These are phyloP conservation scores for Tremella yokohamensis DNA, from an alignment of 768 basidiomycete genomes.

Conservation along the genomic window DNA sequence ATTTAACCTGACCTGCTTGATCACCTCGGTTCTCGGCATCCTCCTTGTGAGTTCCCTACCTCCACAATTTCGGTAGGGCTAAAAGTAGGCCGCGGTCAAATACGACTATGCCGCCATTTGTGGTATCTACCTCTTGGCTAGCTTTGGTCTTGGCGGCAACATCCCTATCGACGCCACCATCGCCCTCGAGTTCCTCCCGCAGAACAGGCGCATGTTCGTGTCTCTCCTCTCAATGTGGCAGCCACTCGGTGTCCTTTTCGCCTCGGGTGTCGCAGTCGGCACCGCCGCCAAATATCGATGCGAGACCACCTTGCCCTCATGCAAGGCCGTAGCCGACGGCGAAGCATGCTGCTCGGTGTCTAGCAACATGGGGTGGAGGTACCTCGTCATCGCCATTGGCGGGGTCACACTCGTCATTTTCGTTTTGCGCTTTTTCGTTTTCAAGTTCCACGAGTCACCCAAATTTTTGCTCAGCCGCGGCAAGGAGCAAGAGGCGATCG, in stretches of 20 bases:
- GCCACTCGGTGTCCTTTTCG: constrained; percentile 57
- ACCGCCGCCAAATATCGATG: constrained; percentile 62
- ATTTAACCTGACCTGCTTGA: constrained; percentile 52
- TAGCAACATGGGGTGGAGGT: constrained; percentile 64
- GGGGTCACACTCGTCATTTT: constrained; percentile 59
- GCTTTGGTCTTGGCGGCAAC: constrained; percentile 51
- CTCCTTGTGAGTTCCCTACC: constrained; percentile 18
- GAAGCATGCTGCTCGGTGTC: constrained; percentile 55
- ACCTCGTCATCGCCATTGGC: constrained; percentile 55
- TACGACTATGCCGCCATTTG: constrained; percentile 50
- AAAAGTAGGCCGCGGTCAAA: constrained; percentile 35
- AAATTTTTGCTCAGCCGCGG: constrained; percentile 62
- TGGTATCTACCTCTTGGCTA: constrained; percentile 40
- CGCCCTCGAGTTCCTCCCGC: constrained; percentile 42
- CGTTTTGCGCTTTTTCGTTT: constrained; percentile 59
- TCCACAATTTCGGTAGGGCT: not conserved
- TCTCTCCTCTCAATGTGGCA: constrained; percentile 55
- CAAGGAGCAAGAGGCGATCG: constrained; percentile 59
- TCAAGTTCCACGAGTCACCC: constrained; percentile 62
- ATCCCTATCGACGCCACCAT: constrained; percentile 52
- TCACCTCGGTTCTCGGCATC: constrained; percentile 46
- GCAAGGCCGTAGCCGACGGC: constrained; percentile 30
- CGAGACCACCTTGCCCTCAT: constrained; percentile 26
- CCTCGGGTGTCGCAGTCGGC: constrained; percentile 59
- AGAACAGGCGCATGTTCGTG: constrained; percentile 55